These are phyloP conservation scores for Trichophyton equinum DNA, from an alignment of 2,329 filamentous ascomycete species.

Conservation along the genomic window DNA sequence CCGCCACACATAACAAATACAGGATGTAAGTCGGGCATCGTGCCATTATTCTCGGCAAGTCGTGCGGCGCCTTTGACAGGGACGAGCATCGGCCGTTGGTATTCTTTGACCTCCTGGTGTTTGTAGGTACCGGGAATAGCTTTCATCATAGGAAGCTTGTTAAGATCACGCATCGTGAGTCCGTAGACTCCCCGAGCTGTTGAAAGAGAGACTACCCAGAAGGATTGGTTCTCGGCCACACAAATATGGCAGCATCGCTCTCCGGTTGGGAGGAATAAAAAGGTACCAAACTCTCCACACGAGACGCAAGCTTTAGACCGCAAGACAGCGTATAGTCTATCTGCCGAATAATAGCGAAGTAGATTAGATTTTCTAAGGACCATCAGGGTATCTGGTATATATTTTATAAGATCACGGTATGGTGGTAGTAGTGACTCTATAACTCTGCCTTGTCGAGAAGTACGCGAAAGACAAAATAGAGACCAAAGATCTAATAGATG, in stretches of 20 bases:
- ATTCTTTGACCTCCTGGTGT: neutral
- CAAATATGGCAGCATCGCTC: neutral
- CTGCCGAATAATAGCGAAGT: neutral
- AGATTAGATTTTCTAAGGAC: constrained; percentile 1
- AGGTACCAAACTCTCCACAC: neutral
- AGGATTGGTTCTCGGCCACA: neutral
- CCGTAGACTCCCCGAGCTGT: neutral
- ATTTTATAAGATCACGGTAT: constrained; percentile 1
- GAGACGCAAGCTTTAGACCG: neutral
- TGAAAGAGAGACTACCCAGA: constrained; percentile 1
- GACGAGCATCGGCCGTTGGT: neutral
- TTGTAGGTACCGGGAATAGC: neutral
- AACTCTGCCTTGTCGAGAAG: neutral
- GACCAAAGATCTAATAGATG: neutral
- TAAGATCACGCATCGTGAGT: neutral
- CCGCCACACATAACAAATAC: too few species aligned
- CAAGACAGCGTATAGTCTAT: neutral
- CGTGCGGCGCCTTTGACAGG: neutral
- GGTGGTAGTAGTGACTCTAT: constrained; percentile 2
- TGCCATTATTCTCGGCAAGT: neutral
- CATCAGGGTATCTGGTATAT: neutral
- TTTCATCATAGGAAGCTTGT: neutral
- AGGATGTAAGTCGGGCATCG: neutral
- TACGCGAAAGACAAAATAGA: neutral
- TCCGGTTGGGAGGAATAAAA: constrained; percentile 3